These are phyloP conservation scores for Cyberlindnera mrakii DNA, from an alignment of 805 yeast genomes.

Conservation along the genomic window DNA sequence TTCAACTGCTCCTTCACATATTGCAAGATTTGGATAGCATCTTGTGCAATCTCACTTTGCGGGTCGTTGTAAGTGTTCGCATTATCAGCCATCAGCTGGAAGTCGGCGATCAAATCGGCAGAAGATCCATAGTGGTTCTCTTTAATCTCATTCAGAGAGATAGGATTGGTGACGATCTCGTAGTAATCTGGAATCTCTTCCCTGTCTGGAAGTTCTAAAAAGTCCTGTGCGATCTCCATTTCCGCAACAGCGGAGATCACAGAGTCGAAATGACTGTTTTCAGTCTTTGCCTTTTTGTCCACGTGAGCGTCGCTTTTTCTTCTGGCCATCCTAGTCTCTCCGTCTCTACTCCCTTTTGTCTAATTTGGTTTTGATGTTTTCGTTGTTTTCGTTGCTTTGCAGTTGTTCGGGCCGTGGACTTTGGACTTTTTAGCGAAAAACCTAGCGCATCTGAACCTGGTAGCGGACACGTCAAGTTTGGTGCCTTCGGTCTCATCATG, in stretches of 20 bases:
- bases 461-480: too few species aligned
- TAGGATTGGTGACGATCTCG: conserved; percentile 58
- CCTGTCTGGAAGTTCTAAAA: conserved; percentile 66
- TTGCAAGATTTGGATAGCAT: conserved; percentile 50
- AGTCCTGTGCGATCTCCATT: conserved; percentile 37
- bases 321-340: conserved; percentile 6
- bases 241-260: conserved; percentile 19
- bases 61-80: conserved; percentile 70
- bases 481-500: too few species aligned
- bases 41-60: conserved; percentile 57
- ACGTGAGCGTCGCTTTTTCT: conserved; percentile 9
- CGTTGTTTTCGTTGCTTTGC: too few species aligned
- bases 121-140: conserved; percentile 32
- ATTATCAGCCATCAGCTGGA: conserved; percentile 61
- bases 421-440: too few species aligned
- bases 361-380: background rate
- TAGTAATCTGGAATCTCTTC: conserved; percentile 79
- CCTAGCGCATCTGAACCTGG: too few species aligned
- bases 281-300: background rate
- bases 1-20: conserved; percentile 53
- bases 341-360: background rate
- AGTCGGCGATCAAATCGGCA: conserved; percentile 48
- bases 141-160: conserved; percentile 63
- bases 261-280: background rate
- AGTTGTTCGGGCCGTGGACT: too few species aligned